Conservation (phyloP, 2,329 filamentous ascomycete genomes). For the Diaporthe sp. region DNA sequence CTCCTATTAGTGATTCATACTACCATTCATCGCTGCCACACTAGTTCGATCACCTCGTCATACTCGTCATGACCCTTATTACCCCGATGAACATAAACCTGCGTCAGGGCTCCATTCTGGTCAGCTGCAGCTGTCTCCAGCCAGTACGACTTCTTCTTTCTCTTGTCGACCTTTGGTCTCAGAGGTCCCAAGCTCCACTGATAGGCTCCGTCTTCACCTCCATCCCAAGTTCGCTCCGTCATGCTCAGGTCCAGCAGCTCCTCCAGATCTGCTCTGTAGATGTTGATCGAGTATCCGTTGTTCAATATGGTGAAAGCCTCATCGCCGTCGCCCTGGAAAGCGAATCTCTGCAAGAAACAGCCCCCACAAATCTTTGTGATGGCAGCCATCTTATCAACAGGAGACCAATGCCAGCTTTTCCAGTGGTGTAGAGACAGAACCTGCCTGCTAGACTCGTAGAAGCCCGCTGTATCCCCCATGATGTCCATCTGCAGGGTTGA, state of each 20-base stretch:
- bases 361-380: constrained; percentile 63
- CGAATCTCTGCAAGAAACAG: constrained; percentile 67
- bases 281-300: constrained; percentile 68
- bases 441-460: constrained; percentile 66
- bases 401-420: constrained; percentile 68
- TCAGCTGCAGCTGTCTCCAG: constrained; percentile 54
- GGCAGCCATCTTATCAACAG: constrained; percentile 60
- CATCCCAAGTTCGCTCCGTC: constrained; percentile 48
- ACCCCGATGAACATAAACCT: constrained; percentile 62
- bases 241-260: constrained; percentile 50
- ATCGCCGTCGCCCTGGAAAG: constrained; percentile 49
- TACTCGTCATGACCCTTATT: constrained; percentile 47
- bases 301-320: constrained; percentile 51
- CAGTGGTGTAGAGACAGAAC: constrained; percentile 70
- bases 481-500: constrained; percentile 58
- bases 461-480: constrained; percentile 63
- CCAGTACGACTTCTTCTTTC: constrained; percentile 63
- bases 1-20: background rate
- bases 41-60: constrained; percentile 60
- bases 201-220: constrained; percentile 62
- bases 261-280: constrained; percentile 49
- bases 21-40: constrained; percentile 47
- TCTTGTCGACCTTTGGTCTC: constrained; percentile 45
- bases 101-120: constrained; percentile 54
- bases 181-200: constrained; percentile 65